A percentile compares a stretch with the other conserved stretches of the same genome.
Conservation (phyloP, 257 asterid genomes). For the Leptodermis oblonga region DNA sequence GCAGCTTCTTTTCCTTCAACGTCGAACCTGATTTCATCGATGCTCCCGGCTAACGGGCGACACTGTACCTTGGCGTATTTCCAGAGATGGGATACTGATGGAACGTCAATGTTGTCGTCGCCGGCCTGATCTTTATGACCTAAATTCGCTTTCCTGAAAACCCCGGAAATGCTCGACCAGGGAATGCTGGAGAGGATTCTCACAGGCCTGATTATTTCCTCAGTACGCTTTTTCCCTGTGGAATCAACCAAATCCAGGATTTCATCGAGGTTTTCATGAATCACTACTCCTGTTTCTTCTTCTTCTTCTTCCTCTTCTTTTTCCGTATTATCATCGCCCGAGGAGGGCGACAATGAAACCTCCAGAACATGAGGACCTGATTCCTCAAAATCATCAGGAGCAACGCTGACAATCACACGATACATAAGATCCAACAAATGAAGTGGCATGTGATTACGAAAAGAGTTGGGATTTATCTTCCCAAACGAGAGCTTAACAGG, state of each 20-base stretch:
- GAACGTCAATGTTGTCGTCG: slow-evolving; percentile 18
- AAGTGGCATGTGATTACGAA: neutral
- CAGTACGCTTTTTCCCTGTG: slow-evolving; percentile 13
- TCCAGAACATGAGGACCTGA: neutral
- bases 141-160: slow-evolving; percentile 13
- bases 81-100: slow-evolving; percentile 21
- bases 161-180: slow-evolving; percentile 22
- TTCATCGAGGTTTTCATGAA: slow-evolving; percentile 14
- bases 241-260: slow-evolving; percentile 18
- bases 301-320: neutral
- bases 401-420: slow-evolving; percentile 18
- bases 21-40: slow-evolving; percentile 24
- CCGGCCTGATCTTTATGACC: neutral
- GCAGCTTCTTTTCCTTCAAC: slow-evolving; percentile 3
- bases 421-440: slow-evolving; percentile 40
- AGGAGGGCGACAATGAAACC: neutral
- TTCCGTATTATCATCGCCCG: no score
- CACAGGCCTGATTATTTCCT: slow-evolving; percentile 18
- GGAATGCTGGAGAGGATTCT: slow-evolving; percentile 17
- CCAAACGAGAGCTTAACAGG: slow-evolving; percentile 24
- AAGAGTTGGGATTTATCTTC: neutral
- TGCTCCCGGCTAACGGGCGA: slow-evolving; percentile 16
- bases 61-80: slow-evolving; percentile 17
- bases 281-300: neutral
- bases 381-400: neutral